Percentiles rank a stretch among this genome's conserved stretches.
phyloP scores from a whole-genome alignment of 2,329 filamentous ascomycete species.

The Alternaria postmessia region DNA sequence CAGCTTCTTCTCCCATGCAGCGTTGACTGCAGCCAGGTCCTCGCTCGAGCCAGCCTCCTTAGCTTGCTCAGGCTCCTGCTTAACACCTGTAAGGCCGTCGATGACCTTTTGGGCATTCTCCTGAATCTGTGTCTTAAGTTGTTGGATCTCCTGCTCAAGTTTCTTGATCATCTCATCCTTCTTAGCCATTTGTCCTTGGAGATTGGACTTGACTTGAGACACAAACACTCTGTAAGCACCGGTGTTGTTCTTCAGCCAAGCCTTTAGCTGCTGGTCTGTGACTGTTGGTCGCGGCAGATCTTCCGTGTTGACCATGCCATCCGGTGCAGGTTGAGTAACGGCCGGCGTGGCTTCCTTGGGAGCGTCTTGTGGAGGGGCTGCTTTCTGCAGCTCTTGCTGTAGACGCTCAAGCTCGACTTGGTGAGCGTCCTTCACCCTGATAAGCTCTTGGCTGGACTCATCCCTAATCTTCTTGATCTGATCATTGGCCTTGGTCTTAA shows the following conservation, averaged over 20 bases:
- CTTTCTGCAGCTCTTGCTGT: constrained; percentile 12
- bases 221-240: constrained; percentile 14
- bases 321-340: constrained; percentile 8
- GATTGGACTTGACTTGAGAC: constrained; percentile 19
- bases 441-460: constrained; percentile 42
- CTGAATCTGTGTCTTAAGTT: constrained; percentile 20
- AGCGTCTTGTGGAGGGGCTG: constrained; percentile 8
- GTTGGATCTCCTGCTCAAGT: constrained; percentile 19
- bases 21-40: constrained; percentile 29
- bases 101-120: constrained; percentile 21
- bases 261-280: constrained; percentile 19
- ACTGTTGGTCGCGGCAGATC: constrained; percentile 19
- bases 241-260: constrained; percentile 18
- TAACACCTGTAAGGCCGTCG: constrained; percentile 15
- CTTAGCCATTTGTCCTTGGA: constrained; percentile 9
- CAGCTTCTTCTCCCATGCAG: constrained; percentile 51
- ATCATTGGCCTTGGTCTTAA: constrained; percentile 68
- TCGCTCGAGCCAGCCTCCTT: constrained; percentile 27
- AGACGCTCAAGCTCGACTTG: constrained; percentile 48
- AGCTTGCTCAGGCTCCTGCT: constrained; percentile 21
- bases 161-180: constrained; percentile 10
- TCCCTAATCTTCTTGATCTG: constrained; percentile 63
- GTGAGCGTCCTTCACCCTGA: constrained; percentile 55
- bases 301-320: constrained; percentile 36
- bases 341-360: constrained; percentile 9